phyloP scores from a whole-genome alignment of 2,329 filamentous ascomycete species.

The Hymenoscyphus fraxineus region DNA sequence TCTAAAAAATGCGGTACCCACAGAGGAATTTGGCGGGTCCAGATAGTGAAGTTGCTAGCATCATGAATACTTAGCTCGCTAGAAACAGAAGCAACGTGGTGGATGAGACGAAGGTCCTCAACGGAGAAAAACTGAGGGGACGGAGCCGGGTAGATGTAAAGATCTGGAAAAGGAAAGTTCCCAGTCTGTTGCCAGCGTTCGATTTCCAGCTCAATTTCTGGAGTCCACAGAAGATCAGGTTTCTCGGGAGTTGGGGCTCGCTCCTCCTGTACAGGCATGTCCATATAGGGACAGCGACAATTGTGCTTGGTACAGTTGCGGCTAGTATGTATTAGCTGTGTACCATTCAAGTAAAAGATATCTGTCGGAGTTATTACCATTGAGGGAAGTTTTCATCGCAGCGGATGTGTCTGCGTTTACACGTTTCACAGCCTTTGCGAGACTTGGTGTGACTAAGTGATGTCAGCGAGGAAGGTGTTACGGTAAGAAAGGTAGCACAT shows the following conservation, averaged over 20 bases:
- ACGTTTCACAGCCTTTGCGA: constrained; percentile 95
- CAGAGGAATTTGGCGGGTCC: constrained; percentile 91
- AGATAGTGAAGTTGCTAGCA: constrained; percentile 81
- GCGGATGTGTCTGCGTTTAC: constrained; percentile 94
- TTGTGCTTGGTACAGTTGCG: constrained; percentile 99
- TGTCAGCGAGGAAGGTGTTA: constrained; percentile 20
- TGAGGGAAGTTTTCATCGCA: constrained; percentile 98
- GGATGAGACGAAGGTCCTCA: constrained; percentile 81
- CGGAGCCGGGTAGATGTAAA: constrained; percentile 72
- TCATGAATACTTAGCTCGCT: constrained; percentile 74
- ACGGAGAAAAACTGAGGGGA: constrained; percentile 69
- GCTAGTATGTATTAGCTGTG: constrained; percentile 46
- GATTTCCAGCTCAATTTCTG: constrained; percentile 77
- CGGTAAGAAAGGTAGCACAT: constrained; percentile 30
- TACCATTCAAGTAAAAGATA: not conserved
- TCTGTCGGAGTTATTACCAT: constrained; percentile 59
- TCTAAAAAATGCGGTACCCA: constrained; percentile 48
- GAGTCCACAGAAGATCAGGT: constrained; percentile 76
- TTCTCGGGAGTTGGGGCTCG: constrained; percentile 58
- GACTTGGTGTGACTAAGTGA: constrained; percentile 88
- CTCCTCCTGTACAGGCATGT: constrained; percentile 67
- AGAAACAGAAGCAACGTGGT: constrained; percentile 84
- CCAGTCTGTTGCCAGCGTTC: constrained; percentile 81
- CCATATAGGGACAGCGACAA: constrained; percentile 96
- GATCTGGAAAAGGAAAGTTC: constrained; percentile 77